These are phyloP conservation scores for Trichoderma asperelloides DNA, from an alignment of 495 filamentous ascomycete species.

Conservation along the genomic window DNA sequence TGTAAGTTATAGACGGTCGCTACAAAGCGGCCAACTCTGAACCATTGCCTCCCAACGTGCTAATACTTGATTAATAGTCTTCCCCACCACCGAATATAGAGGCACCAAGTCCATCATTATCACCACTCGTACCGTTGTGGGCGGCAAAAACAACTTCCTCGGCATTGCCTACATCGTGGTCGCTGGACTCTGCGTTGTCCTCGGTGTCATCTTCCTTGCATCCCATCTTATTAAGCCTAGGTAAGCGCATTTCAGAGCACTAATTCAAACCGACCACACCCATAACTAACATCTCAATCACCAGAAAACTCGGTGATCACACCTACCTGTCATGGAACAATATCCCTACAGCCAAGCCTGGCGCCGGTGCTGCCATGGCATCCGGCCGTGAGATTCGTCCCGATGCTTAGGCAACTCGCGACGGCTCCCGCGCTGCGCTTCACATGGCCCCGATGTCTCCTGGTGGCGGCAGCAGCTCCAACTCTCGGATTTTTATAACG, in stretches of 20 bases:
- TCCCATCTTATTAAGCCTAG: conserved; percentile 85
- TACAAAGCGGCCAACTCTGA: too few species aligned
- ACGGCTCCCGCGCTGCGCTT: conserved; percentile 1
- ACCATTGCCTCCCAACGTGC: conserved; percentile 18
- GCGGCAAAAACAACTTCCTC: conserved; percentile 90
- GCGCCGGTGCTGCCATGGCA: conserved; percentile 25
- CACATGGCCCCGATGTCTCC: not conserved
- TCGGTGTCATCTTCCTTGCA: conserved; percentile 79
- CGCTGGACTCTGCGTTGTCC: conserved; percentile 80
- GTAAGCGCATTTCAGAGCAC: conserved; percentile 33
- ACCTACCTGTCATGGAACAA: conserved; percentile 98
- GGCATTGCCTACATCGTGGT: conserved; percentile 95
- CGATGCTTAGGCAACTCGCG: conserved; percentile 10
- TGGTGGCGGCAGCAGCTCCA: not conserved
- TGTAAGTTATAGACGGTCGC: not conserved
- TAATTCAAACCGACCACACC: not conserved
- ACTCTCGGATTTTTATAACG: not conserved
- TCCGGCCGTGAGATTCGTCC: conserved; percentile 20
- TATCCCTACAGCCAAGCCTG: conserved; percentile 53
- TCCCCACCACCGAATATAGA: conserved; percentile 70
- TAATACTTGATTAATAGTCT: conserved; percentile 41
- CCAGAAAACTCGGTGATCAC: conserved; percentile 92
- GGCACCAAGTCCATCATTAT: conserved; percentile 93
- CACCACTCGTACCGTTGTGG: conserved; percentile 88
- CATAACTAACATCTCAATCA: not conserved